Conservation (phyloP, 2,329 filamentous ascomycete species). For the Fusarium hostae region DNA sequence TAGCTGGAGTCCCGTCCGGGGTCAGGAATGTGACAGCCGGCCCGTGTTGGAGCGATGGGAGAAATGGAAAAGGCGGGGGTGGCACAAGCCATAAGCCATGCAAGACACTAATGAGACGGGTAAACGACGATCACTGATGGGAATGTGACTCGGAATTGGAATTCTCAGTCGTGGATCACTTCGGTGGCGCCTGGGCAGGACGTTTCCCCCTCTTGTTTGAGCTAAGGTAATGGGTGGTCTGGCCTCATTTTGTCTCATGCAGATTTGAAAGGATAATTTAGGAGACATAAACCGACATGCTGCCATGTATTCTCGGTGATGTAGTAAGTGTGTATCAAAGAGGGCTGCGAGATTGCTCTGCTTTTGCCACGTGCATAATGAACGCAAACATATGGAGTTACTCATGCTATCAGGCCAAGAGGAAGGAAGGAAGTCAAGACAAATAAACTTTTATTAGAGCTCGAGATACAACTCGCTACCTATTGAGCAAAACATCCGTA, state of each 20-base stretch:
- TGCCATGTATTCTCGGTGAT: rapidly evolving
- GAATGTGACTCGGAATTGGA: not conserved
- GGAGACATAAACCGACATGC: rapidly evolving
- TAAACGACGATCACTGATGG: not conserved
- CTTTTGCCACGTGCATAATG: rapidly evolving
- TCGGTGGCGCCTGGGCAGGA: not conserved
- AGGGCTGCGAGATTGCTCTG: rapidly evolving
- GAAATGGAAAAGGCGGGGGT: not conserved
- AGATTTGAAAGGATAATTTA: too few relatives aligned
- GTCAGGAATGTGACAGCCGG: not conserved
- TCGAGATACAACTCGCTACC: not conserved
- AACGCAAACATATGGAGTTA: not conserved
- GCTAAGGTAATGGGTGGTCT: not conserved
- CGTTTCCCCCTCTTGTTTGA: not conserved
- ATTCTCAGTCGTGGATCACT: not conserved
- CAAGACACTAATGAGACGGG: not conserved
- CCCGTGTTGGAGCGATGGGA: not conserved
- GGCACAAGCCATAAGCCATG: not conserved
- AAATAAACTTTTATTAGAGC: not conserved
- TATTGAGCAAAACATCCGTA: rapidly evolving
- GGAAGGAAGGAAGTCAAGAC: not conserved
- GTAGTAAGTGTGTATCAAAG: rapidly evolving
- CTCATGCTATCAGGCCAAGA: not conserved
- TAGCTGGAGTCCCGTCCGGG: not conserved
- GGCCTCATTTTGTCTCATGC: not conserved